These are phyloP conservation scores for Gentiana macrophylla DNA, from an alignment of 257 asterid species.

Conservation along the genomic window DNA sequence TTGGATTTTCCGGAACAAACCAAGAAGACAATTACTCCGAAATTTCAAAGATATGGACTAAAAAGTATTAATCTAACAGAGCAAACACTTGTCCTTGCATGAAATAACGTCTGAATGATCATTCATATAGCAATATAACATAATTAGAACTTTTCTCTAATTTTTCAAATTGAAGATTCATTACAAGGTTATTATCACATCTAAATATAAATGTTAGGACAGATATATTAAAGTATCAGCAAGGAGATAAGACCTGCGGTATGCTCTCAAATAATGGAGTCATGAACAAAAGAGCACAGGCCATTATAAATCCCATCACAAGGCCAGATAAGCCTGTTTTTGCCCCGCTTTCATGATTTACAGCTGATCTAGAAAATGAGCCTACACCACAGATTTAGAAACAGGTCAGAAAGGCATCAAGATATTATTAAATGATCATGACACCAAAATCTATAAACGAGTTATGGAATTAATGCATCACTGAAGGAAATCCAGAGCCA, in stretches of 20 bases:
- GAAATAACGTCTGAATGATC: no score
- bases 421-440: slow-evolving; percentile 9
- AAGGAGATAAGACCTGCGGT: slow-evolving; percentile 64
- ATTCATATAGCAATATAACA: no score
- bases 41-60: neutral
- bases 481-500: slow-evolving; percentile 4
- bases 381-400: slow-evolving; percentile 38
- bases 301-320: slow-evolving; percentile 91
- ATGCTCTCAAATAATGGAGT: slow-evolving; percentile 86
- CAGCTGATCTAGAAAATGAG: slow-evolving; percentile 98
- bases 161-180: neutral
- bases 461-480: neutral
- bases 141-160: neutral
- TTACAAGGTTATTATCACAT: neutral
- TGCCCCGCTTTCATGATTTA: slow-evolving; percentile 98
- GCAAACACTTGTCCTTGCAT: no score
- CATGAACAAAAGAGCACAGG: slow-evolving; percentile 86
- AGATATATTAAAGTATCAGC: slow-evolving; percentile 5
- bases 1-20: neutral
- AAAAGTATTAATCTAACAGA: no score
- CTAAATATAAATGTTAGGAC: neutral
- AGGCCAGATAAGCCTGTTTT: slow-evolving; percentile 94
- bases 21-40: neutral
- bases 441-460: slow-evolving; percentile 8
- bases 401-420: slow-evolving; percentile 20